Base-by-base conservation (phyloP, 2,329 filamentous ascomycete genomes). In the Byssothecium circinans region DNA sequence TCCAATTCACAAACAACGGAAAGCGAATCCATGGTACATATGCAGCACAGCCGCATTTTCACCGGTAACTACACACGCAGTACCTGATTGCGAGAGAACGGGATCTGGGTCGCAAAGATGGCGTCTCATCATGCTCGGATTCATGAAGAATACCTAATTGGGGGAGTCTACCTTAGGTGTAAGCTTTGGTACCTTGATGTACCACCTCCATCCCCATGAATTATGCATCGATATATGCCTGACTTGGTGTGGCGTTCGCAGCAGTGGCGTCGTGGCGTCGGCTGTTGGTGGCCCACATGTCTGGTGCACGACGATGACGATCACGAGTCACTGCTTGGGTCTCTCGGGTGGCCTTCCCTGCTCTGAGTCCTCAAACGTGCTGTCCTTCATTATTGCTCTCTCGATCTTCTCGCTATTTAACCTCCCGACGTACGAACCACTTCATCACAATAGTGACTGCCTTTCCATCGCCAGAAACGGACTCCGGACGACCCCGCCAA, bases 361-460 rank as follows among this genome's bases (percentile, higher is more conserved):
- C 33, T 18, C 36, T 47, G 47, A 25, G 18, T 39, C 15, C 27
- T n/a, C 17, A 36, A 20, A 41, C 43, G 27, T 17, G 27, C 40
- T 20, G 29, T 34, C 40, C 18, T 23, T 34, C 38, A 35, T 22
- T 47, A 17, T 35, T 27, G 43, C 45, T 40, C 23, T 38, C 46
- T 39, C 42, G 22, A 25, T 25, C 10, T 40, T 30, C 37, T 37
- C 41, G 19, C 20, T 27, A 17, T 20, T 27, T 37, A 50, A 41
- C 41, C 52, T 54, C 58, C 59, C 61, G 61, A 54, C 60, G 53
- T 58, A 58, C 47, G 58, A 52, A 47, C 41, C 23, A 53, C 56
- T 19, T 12, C 40, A 20, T 8, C n/a, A 18, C 35, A 15, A 36
- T n/a, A 23, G 19, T 11, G 18, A 22, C 12, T 8, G 12, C 35